Percentiles rank a stretch among this genome's conserved stretches.
Evolutionary conservation across 1,284 basidiomycete species (phyloP).

Genomic region (Xerocomus cyaneibrunnescens): DNA sequence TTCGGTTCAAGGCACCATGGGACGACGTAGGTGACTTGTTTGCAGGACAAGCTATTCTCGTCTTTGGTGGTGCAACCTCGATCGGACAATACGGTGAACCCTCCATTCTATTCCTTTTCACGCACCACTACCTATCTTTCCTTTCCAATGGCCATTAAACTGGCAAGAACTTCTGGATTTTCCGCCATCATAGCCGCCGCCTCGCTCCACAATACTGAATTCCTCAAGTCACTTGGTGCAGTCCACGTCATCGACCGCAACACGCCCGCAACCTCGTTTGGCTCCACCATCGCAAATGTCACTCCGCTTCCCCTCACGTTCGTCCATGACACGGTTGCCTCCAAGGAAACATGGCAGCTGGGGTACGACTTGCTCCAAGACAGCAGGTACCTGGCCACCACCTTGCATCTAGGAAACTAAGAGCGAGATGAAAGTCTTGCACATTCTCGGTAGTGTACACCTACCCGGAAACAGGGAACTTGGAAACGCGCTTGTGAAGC

Average conservation of each 20-base stretch:
- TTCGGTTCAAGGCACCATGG: neutral
- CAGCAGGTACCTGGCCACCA: neutral
- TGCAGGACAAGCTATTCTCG: neutral
- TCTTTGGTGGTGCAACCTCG: neutral
- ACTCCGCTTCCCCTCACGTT: neutral
- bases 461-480: neutral
- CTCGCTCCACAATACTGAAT: constrained; percentile 32
- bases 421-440: neutral
- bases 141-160: constrained; percentile 37
- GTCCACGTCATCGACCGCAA: constrained; percentile 35
- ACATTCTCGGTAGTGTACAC: neutral
- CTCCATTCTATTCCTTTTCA: neutral
- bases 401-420: neutral
- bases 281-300: neutral
- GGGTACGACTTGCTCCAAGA: constrained; percentile 2
- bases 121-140: neutral
- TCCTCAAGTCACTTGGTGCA: constrained; percentile 38
- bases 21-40: neutral
- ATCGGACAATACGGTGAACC: too few relatives aligned
- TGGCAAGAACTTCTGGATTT: constrained; percentile 35
- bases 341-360: neutral
- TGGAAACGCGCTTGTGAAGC: neutral
- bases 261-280: constrained; percentile 10
- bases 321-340: neutral
- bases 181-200: constrained; percentile 35